A percentile compares a stretch with the other conserved stretches of the same genome.
These are phyloP conservation scores for Schizopora paradoxa DNA, from an alignment of 1,284 basidiomycete species.

Conservation along the genomic window DNA sequence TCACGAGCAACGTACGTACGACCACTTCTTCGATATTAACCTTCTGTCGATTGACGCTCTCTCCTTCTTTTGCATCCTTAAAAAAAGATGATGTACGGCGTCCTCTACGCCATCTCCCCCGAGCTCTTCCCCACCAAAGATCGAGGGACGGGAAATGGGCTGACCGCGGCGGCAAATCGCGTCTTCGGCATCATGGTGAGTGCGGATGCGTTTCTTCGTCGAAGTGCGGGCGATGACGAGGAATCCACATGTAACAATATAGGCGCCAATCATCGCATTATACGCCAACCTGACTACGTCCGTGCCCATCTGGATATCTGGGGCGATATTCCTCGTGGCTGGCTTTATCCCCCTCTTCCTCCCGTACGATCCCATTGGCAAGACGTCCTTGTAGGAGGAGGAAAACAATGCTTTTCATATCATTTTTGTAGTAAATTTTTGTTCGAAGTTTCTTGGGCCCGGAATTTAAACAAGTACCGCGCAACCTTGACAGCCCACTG, in stretches of 20 bases:
- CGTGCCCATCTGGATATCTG: slow-evolving; percentile 67
- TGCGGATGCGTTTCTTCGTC: slow-evolving; percentile 28
- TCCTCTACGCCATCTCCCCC: slow-evolving; percentile 63
- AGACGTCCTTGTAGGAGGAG: slow-evolving; percentile 54
- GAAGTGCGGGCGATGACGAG: slow-evolving; percentile 10
- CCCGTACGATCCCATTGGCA: slow-evolving; percentile 66
- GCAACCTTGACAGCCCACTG: slow-evolving; percentile 34
- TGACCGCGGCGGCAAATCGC: slow-evolving; percentile 49
- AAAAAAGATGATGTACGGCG: slow-evolving; percentile 73
- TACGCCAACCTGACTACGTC: slow-evolving; percentile 53
- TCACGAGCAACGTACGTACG: slow-evolving; percentile 47
- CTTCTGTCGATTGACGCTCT: slow-evolving; percentile 8
- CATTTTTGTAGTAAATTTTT: no score
- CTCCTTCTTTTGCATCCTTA: not conserved
- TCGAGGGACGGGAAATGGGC: slow-evolving; percentile 56
- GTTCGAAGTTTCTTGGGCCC: no score
- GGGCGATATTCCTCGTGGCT: slow-evolving; percentile 54
- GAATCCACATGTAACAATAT: not conserved
- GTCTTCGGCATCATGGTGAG: slow-evolving; percentile 58
- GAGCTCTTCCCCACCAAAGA: slow-evolving; percentile 72
- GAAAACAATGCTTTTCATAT: no score
- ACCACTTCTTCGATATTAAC: slow-evolving; percentile 16
- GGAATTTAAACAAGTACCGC: no score
- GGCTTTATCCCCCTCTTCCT: slow-evolving; percentile 57
- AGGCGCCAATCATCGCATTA: slow-evolving; percentile 63